These are phyloP conservation scores for Cryptosporidium xiaoi DNA, from an alignment of 169 alveolate genomes.

Conservation along the genomic window DNA sequence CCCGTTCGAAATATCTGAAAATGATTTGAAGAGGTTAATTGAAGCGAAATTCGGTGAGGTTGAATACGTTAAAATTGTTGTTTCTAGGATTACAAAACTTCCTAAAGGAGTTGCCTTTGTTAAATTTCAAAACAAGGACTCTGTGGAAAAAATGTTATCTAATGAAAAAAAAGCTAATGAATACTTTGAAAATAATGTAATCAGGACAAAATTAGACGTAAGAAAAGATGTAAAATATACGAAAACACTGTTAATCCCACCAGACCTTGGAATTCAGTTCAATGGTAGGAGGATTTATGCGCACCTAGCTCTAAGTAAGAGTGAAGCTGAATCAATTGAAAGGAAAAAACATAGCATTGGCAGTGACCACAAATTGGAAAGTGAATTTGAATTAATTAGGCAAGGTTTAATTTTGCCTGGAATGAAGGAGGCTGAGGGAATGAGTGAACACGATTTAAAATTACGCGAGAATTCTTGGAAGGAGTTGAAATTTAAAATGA, in stretches of 20 bases:
- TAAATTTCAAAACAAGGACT: constrained; percentile 28
- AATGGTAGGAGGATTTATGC: constrained; percentile 73
- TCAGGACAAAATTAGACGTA: background rate
- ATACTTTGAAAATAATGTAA: constrained; percentile 10
- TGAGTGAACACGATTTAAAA: constrained; percentile 65
- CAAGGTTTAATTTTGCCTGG: constrained; percentile 57
- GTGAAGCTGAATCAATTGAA: constrained; percentile 16
- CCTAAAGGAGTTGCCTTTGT: constrained; percentile 74
- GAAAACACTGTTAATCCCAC: constrained; percentile 20
- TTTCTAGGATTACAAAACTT: constrained; percentile 30
- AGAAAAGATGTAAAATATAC: background rate
- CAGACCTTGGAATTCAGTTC: constrained; percentile 51
- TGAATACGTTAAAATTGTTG: constrained; percentile 26
- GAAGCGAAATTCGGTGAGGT: constrained; percentile 48
- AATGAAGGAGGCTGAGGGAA: constrained; percentile 51
- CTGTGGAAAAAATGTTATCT: constrained; percentile 27
- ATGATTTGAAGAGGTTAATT: constrained; percentile 13
- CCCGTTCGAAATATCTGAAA: constrained; percentile 66
- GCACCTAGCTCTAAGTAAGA: constrained; percentile 30
- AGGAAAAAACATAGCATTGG: background rate
- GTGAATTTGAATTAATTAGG: constrained; percentile 1
- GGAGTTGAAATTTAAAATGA: constrained; percentile 36
- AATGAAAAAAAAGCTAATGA: constrained; percentile 38
- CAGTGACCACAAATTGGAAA: background rate
- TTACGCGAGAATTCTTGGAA: constrained; percentile 62